phyloP scores from a whole-genome alignment of 148 eudicot species.

The Talinum fruticosum region DNA sequence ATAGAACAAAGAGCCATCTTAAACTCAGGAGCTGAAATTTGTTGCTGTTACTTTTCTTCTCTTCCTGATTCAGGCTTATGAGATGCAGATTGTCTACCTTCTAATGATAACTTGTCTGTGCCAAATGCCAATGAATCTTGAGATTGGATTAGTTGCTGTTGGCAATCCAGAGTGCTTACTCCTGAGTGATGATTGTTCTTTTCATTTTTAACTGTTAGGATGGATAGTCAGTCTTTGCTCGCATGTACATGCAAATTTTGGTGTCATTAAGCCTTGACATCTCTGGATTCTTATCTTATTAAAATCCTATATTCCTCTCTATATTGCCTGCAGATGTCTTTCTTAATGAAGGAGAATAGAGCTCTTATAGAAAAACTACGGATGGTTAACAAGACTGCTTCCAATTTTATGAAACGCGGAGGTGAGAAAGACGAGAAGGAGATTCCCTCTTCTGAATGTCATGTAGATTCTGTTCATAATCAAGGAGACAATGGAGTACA shows the following conservation, averaged over 20 bases:
- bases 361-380: conserved; percentile 30
- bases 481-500: conserved; percentile 24
- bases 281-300: background rate
- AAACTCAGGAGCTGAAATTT: no score
- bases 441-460: conserved; percentile 24
- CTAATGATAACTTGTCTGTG: background rate
- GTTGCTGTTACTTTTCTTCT: background rate
- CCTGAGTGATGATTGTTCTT: background rate
- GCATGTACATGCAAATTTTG: background rate
- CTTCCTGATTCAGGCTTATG: background rate
- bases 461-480: conserved; percentile 8
- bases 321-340: conserved; percentile 48
- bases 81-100: no score
- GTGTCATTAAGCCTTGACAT: background rate
- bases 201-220: background rate
- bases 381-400: conserved; percentile 24
- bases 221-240: background rate
- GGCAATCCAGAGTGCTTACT: no score
- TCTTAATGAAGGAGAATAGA: conserved; percentile 53
- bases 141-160: background rate
- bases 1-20: no score
- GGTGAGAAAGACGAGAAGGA: conserved; percentile 25
- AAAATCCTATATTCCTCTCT: background rate
- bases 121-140: background rate
- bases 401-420: conserved; percentile 24